Percentiles rank a stretch among this genome's conserved stretches.
phyloP scores from a whole-genome alignment of 352 stramenopile genomes.

The Globisporangium alternatum region DNA sequence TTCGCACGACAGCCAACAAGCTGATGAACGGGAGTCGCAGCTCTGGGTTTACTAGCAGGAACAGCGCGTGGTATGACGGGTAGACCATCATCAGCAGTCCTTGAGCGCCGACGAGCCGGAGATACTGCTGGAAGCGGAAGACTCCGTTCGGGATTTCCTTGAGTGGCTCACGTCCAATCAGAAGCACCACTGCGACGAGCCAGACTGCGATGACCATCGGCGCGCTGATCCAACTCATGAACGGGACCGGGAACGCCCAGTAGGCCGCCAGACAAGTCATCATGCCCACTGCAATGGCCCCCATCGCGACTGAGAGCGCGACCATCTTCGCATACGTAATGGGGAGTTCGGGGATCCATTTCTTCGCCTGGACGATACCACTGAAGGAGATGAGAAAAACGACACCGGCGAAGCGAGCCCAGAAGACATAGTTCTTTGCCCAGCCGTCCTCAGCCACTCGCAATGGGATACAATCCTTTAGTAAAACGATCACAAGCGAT shows the following conservation, averaged over 20 bases:
- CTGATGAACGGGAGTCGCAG: neutral
- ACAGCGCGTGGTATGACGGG: neutral
- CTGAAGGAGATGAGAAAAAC: neutral
- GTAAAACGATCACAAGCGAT: neutral
- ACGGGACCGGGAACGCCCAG: neutral
- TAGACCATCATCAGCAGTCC: slow-evolving; percentile 1
- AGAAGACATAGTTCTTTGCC: neutral
- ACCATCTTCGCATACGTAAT: neutral
- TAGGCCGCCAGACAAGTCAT: neutral
- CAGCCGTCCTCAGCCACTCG: neutral
- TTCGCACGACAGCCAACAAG: neutral
- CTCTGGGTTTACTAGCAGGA: neutral
- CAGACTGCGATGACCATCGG: neutral
- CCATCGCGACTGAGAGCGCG: neutral
- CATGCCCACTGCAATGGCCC: neutral
- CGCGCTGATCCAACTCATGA: neutral
- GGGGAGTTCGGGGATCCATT: slow-evolving; percentile 1
- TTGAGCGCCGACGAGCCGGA: neutral
- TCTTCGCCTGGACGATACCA: neutral
- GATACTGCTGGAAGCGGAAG: slow-evolving; percentile 3
- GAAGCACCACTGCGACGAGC: neutral
- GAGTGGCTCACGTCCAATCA: neutral
- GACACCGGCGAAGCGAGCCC: neutral
- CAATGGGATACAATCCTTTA: neutral
- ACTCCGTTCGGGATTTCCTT: neutral